Base-by-base conservation (phyloP, 1,139 yeast species). In the Kodamaea alishanica region DNA sequence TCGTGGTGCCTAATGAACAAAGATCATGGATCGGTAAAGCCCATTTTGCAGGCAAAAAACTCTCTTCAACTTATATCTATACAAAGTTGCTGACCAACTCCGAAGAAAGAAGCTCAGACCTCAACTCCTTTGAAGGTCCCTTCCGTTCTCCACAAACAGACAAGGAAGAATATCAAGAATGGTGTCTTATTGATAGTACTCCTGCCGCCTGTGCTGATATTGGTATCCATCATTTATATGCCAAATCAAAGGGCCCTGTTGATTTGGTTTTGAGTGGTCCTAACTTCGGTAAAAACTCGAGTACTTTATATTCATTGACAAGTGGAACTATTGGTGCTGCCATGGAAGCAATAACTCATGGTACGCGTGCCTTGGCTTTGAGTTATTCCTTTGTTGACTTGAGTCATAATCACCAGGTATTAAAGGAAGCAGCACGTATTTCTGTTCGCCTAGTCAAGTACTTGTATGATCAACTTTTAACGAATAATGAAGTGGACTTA, bases 281-380 rank as follows among this genome's bases (percentile, higher is more conserved):
- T 6, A 92, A 92, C 59, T 92, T 84, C 50, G 98, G 98, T 24
- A 79, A 95, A 55, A 92, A 92, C 61, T 81, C 96, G 2, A 79
- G 92, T 28, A 88, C 94, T n/a, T 76, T 92, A 33, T 92, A 89
- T 59, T 85, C 89, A 41, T 75, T 92, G 54, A 81, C 96, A 8
- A 83, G 94, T 51, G 98, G 98, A n/a, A 92, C 98, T 1, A 85
- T 92, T 24, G 98, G 98, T 23, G 97, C 96, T 1, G 95, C 97
- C 0, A 79, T 90, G 89, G 98, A 92, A 62, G 95, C 92, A 1
- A 87, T 85, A 2, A 77, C 92, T 32, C 82, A 87, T 44, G 90
- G 89, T 1, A 75, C 75, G 28, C 81, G 73, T 51, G 68, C 96
- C 2, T 73, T 92, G 45, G 97, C 96, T 2, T 55, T 92, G 33